Base-by-base conservation (phyloP, 805 yeast species). In the Myxozyma udenii region DNA sequence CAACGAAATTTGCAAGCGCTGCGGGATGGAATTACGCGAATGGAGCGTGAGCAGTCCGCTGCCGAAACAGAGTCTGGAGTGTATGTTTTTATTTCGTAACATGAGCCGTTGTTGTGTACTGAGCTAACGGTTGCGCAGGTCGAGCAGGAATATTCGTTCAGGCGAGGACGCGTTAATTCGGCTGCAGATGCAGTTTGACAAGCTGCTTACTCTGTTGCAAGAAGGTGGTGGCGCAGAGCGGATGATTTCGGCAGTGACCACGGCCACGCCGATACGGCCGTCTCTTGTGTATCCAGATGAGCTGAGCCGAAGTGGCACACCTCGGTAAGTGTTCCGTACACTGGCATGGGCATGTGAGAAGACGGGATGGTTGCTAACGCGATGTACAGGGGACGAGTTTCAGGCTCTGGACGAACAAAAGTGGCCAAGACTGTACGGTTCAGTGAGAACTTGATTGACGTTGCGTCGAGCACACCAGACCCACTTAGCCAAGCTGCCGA, bases 361-460 rank as follows among this genome's bases (percentile, higher is more conserved):
- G 4, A n/a, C 12, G 12, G 18, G 12, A 35, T 35, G 18, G 12
- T n/a, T 35, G 38, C 38, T 35, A 35, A 35, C 38, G 18, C 6
- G 38, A 7, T 5, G 4, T 5, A 18, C 18, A 6, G 5, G 5
- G 16, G 21, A 18, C 18, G n/a, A 24, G n/a, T 32, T 26, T 37
- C 26, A n/a, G 43, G 35, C 30, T 12, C 26, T 26, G 44, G n/a
- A 19, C n/a, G 18, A 28, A 41, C 28, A 23, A 47, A 32, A 18
- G 23, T 18, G 18, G 47, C 55, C 39, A 60, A 52, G 50, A 54
- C 59, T 36, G 68, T 65, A 19, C 52, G 68, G 18, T 65, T 65
- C 52, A 64, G 64, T 40, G 68, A 62, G 12, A 55, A 62, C 21
- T 50, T 65, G 39, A 58, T 61, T 14, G 67, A 62, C 32, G 60